Evolutionary conservation across 805 yeast species (phyloP), one percentile per base, ranked within the genome.

Genomic region (Grigorovia jiainica): DNA sequence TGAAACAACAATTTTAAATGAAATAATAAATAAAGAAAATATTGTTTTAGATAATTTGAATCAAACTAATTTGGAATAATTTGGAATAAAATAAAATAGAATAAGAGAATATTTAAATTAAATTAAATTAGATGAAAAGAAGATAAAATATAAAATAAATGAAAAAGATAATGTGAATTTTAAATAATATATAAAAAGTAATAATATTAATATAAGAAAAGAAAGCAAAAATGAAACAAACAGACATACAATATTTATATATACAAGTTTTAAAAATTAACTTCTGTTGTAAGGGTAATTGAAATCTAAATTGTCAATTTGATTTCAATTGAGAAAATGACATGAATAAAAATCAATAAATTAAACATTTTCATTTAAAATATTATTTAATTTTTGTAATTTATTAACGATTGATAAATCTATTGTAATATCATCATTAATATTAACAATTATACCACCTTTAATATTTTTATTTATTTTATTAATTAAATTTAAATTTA

Each of bases 361-460:
- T n/a, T n/a, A n/a, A n/a, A n/a, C n/a, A 50, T 95, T 72, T 73
- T 90, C 96, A 56, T 75, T 71, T 65, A 92, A 78, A 55, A 82
- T 78, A 67, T 83, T 78, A 83, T 92, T 92, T 68, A 89, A 80
- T 71, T 78, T 87, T 65, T 84, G 72, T 63, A 92, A 78, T 75
- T 82, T 87, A 61, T 84, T 67, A 46, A 89, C 73, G 54, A 92
- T 78, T 46, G 95, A 82, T 65, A 90, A 75, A 70, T 92, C 98
- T 57, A 87, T 95, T 49, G 97, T 89, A 68, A 82, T 86, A 13
- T n/a, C n/a, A 73, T 90, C 98, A 61, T 90, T 96, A 57, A 92
- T 86, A 70, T 89, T 95, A 47, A 92, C 95, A 54, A 92, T 71
- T 65, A 92, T 77, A 58, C 98, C 98, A 62, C 98, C 98, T 65